These are phyloP conservation scores for Diaporthe citrichinensis DNA, from an alignment of 2,329 filamentous ascomycete species.

Conservation along the genomic window DNA sequence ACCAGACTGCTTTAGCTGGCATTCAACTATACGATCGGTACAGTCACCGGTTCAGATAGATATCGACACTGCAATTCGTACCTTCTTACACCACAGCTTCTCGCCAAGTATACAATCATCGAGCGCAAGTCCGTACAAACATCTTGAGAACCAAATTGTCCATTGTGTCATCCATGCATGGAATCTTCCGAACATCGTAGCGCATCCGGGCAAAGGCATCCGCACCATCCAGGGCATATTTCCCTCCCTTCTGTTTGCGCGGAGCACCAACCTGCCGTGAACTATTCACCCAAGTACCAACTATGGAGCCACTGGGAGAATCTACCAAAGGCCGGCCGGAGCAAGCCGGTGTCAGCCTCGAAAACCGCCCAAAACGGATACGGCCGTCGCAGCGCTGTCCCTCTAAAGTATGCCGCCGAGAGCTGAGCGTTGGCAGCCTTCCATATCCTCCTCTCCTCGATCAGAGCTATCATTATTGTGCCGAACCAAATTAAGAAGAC, in stretches of 20 bases:
- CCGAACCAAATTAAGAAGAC: conserved; percentile 30
- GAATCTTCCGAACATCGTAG: neutral
- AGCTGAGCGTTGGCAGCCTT: conserved; percentile 42
- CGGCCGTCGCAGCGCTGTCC: conserved; percentile 37
- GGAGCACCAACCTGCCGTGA: neutral
- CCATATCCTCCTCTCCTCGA: conserved; percentile 47
- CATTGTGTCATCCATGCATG: neutral
- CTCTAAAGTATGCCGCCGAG: conserved; percentile 43
- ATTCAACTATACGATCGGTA: neutral
- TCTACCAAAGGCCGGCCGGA: conserved; percentile 37
- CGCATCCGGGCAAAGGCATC: too few species aligned
- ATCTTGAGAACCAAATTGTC: neutral
- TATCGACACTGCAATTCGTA: neutral
- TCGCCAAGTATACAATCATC: neutral
- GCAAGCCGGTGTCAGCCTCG: conserved; percentile 43
- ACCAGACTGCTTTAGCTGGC: neutral
- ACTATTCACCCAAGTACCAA: neutral
- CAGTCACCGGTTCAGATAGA: neutral
- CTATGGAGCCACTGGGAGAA: conserved; percentile 34
- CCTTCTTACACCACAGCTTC: neutral
- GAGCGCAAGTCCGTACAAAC: neutral
- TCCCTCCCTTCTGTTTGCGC: neutral
- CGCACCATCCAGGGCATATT: neutral
- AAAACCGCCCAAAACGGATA: conserved; percentile 45
- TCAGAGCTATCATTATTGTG: conserved; percentile 42